These are phyloP conservation scores for Trichosporon coremiiforme DNA, from an alignment of 1,284 basidiomycete genomes.

Conservation along the genomic window DNA sequence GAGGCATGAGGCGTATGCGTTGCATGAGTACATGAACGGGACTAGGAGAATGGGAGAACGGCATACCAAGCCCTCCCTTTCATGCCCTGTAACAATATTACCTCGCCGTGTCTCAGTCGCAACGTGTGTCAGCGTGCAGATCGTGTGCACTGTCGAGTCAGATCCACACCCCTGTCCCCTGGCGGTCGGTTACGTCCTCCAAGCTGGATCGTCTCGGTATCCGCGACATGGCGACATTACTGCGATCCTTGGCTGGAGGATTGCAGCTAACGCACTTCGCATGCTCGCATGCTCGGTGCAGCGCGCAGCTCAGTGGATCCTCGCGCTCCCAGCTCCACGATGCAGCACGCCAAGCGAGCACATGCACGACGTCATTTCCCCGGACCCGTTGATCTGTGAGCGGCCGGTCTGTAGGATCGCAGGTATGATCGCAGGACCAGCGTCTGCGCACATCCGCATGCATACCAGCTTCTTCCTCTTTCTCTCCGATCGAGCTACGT, in stretches of 20 bases:
- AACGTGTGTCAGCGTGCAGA: neutral
- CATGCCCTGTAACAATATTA: neutral
- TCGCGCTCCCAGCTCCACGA: neutral
- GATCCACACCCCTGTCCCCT: neutral
- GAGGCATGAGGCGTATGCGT: neutral
- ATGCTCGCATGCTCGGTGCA: neutral
- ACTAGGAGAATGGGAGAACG: neutral
- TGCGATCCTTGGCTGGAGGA: neutral
- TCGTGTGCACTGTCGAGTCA: neutral
- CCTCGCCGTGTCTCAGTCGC: too few species aligned
- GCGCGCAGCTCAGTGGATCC: neutral
- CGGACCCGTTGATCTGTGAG: neutral
- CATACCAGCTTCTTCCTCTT: neutral
- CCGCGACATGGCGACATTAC: neutral
- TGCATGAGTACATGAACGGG: neutral
- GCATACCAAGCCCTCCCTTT: neutral
- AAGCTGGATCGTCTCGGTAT: neutral
- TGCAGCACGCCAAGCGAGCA: neutral
- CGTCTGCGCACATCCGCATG: neutral
- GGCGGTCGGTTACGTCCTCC: neutral
- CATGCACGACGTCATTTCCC: neutral
- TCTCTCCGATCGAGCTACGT: neutral
- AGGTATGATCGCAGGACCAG: neutral
- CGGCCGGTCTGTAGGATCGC: too few species aligned
- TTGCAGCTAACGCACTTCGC: neutral